Base-by-base conservation (phyloP, 306 rosid genomes). In the Gleditsia sinensis region DNA sequence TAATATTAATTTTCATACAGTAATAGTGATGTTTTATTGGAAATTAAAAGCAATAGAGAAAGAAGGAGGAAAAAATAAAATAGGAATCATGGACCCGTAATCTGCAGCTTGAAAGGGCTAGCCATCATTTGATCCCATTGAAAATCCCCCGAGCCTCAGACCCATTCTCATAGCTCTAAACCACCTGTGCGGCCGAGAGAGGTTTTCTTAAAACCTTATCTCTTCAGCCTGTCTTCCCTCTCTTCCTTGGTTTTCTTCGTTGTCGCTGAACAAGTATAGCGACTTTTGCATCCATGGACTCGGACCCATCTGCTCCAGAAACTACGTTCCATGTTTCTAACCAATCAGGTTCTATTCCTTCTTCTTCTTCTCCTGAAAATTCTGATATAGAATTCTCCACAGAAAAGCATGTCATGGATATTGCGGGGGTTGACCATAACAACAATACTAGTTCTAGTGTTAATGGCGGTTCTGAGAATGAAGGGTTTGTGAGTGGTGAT, bases 401-500 rank as follows among this genome's bases (percentile, higher is more conserved):
- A 9, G 50, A 75, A 23, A 33, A 68, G 42, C 72, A 13, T 14
- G 72, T 10, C 21, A 56, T 33, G 42, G 57, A 3, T 2, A n/a
- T 42, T 42, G 34, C 2, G 34, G 34, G 46, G n/a, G n/a, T n/a
- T n/a, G n/a, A n/a, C n/a, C n/a, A n/a, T 25, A 67, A 40, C 53
- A 17, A 57, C 32, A 66, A 48, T 32, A 19, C 1, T 13, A 64
- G 63, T 33, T 16, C 57, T 61, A 54, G 51, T 24, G 73, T 78
- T 72, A 64, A 37, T 19, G 83, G 83, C 6, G 54, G 67, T 33
- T 83, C 88, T 5, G 94, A 85, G 3, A 55, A 64, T 10, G 90
- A 83, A 2, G 98, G 96, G 48, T 90, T 90, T 46, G 33, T 74
- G 37, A 90, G 91, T 56, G 96, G 84, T 2, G 92, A 82, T 14